Percentiles rank a stretch among this genome's conserved stretches.
These are phyloP conservation scores for Actinomucor elegans DNA, from an alignment of 371 early-diverging fungal species.

Conservation along the genomic window DNA sequence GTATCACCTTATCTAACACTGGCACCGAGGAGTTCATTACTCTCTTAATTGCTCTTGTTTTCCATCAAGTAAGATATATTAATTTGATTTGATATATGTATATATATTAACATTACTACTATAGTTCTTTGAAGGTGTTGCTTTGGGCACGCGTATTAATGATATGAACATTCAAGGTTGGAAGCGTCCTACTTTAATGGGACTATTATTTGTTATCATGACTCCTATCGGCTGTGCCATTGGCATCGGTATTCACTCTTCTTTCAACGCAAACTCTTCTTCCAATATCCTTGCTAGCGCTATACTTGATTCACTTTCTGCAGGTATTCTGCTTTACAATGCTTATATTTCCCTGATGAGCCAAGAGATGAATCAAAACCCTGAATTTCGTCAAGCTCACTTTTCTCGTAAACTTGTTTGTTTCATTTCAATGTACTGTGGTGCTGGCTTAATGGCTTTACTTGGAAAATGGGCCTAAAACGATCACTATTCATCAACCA, in stretches of 20 bases:
- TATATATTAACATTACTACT: neutral
- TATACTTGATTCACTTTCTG: slow-evolving; percentile 61
- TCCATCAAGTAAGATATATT: slow-evolving; percentile 74
- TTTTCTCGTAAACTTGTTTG: slow-evolving; percentile 31
- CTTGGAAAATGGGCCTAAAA: slow-evolving; percentile 76
- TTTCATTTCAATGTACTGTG: slow-evolving; percentile 56
- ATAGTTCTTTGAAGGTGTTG: slow-evolving; percentile 70
- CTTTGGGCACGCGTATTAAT: slow-evolving; percentile 61
- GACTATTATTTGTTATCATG: slow-evolving; percentile 53
- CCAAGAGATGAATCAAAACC: slow-evolving; percentile 43
- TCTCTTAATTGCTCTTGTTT: slow-evolving; percentile 77
- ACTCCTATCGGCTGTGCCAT: slow-evolving; percentile 73
- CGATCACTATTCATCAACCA: too few relatives aligned
- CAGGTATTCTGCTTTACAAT: slow-evolving; percentile 67
- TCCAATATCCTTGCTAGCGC: slow-evolving; percentile 52
- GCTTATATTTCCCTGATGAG: slow-evolving; percentile 56
- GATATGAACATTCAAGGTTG: slow-evolving; percentile 48
- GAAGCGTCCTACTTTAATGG: slow-evolving; percentile 48
- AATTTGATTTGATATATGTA: too few relatives aligned
- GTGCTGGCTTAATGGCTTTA: slow-evolving; percentile 74
- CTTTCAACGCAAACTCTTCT: slow-evolving; percentile 56
- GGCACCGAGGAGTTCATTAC: slow-evolving; percentile 63
- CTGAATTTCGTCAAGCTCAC: slow-evolving; percentile 26
- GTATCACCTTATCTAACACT: slow-evolving; percentile 75
- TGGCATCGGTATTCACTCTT: slow-evolving; percentile 60